A percentile compares a stretch with the other conserved stretches of the same genome.
Conservation (phyloP, 805 yeast species). For the Teunomyces lycoperdinae region DNA sequence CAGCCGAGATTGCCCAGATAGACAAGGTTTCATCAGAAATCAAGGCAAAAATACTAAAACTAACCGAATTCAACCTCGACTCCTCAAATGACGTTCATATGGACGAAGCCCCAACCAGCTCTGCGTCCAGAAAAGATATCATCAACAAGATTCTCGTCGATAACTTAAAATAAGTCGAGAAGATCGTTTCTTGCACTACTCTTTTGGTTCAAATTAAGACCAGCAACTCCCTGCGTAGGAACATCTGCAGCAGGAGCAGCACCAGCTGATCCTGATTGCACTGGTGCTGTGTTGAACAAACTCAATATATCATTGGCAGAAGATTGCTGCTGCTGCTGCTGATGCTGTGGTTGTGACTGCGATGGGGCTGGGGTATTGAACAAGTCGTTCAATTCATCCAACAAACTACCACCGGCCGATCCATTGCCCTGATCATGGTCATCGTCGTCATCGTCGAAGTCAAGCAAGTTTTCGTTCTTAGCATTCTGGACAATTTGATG, state of each 20-base stretch:
- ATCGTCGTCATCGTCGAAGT: slow-evolving; percentile 68
- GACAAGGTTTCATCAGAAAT: slow-evolving; percentile 40
- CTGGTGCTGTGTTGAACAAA: slow-evolving; percentile 30
- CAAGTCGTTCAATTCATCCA: slow-evolving; percentile 76
- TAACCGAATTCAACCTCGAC: slow-evolving; percentile 12
- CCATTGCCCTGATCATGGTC: slow-evolving; percentile 12
- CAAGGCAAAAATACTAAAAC: slow-evolving; percentile 30
- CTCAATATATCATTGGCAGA: slow-evolving; percentile 46
- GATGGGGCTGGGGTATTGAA: slow-evolving; percentile 42
- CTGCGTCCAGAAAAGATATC: slow-evolving; percentile 2
- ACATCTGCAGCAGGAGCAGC: slow-evolving; percentile 7
- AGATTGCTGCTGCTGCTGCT: neutral
- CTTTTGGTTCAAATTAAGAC: neutral
- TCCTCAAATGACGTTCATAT: slow-evolving; percentile 1
- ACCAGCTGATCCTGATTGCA: neutral
- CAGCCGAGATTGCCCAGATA: slow-evolving; percentile 48
- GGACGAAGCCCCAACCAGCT: slow-evolving; percentile 1
- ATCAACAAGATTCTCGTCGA: slow-evolving; percentile 4
- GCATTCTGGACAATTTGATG: slow-evolving; percentile 65
- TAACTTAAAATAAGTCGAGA: slow-evolving; percentile 32
- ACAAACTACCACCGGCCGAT: slow-evolving; percentile 28
- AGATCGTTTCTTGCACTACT: slow-evolving; percentile 28
- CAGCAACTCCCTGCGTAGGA: slow-evolving; percentile 1
- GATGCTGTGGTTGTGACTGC: slow-evolving; percentile 7
- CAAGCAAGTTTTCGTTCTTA: slow-evolving; percentile 78